Conservation (phyloP, 2,329 filamentous ascomycete species). For the Emmonsia crescens region DNA sequence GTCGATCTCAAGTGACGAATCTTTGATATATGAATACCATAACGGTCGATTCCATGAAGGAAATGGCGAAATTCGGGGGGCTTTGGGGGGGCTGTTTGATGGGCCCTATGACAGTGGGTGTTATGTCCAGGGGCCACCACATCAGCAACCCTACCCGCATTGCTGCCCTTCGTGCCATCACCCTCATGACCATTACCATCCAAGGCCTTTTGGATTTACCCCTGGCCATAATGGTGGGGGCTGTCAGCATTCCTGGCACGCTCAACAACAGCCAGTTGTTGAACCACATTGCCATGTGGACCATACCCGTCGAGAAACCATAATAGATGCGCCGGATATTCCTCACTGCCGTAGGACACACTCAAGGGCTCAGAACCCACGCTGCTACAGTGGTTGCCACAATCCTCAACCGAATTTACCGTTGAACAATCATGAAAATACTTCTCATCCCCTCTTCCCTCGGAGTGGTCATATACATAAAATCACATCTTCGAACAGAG, state of each 20-base stretch:
- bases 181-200: neutral
- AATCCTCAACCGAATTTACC: neutral
- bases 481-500: neutral
- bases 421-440: neutral
- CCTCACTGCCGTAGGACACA: neutral
- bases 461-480: neutral
- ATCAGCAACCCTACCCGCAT: neutral
- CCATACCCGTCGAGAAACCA: neutral
- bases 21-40: neutral
- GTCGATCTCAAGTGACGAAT: neutral
- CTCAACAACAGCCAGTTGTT: neutral
- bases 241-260: neutral
- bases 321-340: neutral
- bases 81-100: slow-evolving; percentile 1
- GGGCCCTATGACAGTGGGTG: neutral
- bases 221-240: neutral
- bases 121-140: neutral
- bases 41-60: neutral
- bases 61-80: neutral
- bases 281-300: neutral
- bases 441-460: neutral
- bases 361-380: neutral
- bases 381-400: neutral
- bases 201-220: neutral
- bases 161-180: neutral